Base-by-base conservation (phyloP, 441 rosid species). In the Aleurites moluccanus region DNA sequence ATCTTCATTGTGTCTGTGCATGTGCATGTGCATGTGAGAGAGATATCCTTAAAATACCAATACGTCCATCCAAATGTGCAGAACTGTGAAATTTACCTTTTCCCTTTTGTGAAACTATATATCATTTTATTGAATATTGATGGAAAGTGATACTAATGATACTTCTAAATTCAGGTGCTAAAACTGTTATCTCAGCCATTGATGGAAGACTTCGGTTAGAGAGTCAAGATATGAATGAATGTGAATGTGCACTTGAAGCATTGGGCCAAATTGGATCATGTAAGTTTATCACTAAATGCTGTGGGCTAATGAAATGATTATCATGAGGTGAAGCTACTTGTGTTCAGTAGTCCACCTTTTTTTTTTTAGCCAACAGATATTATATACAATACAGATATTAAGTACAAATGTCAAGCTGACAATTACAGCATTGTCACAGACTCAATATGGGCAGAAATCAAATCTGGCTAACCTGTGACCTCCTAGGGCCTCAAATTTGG, bases 191-290 rank as follows among this genome's bases (percentile, higher is more conserved):
- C 78, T 86, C 89, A 68, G 90, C 92, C 70, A 86, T 92, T 82
- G 90, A 83, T 82, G 85, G 82, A 72, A 83, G 88, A 72, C 82
- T 94, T 63, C 85, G 79, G 73, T 79, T 69, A 55, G 88, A 80
- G 65, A 80, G 30, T 82, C 82, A 81, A 80, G 89, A 90, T 81
- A 9, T 78, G 33, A 83, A 91, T 81, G 97, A 89, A 83, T 81
- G 79, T 74, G 97, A 91, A 89, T 82, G 88, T 79, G 94, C 94
- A 70, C 80, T 94, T 80, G 99, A 92, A 82, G 91, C 97, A 69
- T 80, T 94, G 84, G 96, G 97, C 77, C 91, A 87, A 79, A 88
- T 92, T 69, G 99, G 98, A 56, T 84, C 83, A 47, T 85, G 99
- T 94, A 86, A 85, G 97, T 86, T 75, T 71, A 50, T 70, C 21